Conservation (phyloP, 495 filamentous ascomycete genomes). For the Neurospora pannonica region DNA sequence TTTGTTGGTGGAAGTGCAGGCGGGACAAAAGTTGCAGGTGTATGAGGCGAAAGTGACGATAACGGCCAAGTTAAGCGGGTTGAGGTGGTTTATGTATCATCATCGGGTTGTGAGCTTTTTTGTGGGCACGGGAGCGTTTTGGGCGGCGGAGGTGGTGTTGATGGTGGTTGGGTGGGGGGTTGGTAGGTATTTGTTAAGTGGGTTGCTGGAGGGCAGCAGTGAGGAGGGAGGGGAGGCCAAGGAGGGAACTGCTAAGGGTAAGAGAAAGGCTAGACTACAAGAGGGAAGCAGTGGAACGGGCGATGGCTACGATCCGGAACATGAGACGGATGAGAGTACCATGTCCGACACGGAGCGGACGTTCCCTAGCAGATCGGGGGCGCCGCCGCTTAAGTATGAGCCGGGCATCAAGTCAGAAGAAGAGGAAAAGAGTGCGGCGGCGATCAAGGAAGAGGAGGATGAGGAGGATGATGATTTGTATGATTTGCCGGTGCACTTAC, state of each 20-base stretch:
- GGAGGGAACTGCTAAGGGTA: background rate
- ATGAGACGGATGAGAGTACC: slow-evolving; percentile 20
- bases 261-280: background rate
- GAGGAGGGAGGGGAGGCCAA: background rate
- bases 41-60: slow-evolving; percentile 63
- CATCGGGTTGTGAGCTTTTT: slow-evolving; percentile 60
- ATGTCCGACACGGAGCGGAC: slow-evolving; percentile 32
- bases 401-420: background rate
- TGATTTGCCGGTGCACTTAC: slow-evolving; percentile 2
- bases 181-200: background rate
- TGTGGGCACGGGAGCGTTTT: slow-evolving; percentile 60
- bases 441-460: slow-evolving; percentile 21
- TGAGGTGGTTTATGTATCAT: slow-evolving; percentile 81
- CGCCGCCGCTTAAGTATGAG: slow-evolving; percentile 37
- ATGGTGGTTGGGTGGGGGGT: slow-evolving; percentile 30
- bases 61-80: slow-evolving; percentile 59
- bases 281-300: background rate
- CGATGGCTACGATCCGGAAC: background rate
- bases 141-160: slow-evolving; percentile 58
- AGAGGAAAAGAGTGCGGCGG: background rate
- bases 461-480: slow-evolving; percentile 5
- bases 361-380: slow-evolving; percentile 47
- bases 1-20: slow-evolving; percentile 58
- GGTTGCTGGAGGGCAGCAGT: background rate
- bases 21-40: slow-evolving; percentile 56